phyloP scores from a whole-genome alignment of 345 rosid species.

The Xanthoceras sorbifolium region DNA sequence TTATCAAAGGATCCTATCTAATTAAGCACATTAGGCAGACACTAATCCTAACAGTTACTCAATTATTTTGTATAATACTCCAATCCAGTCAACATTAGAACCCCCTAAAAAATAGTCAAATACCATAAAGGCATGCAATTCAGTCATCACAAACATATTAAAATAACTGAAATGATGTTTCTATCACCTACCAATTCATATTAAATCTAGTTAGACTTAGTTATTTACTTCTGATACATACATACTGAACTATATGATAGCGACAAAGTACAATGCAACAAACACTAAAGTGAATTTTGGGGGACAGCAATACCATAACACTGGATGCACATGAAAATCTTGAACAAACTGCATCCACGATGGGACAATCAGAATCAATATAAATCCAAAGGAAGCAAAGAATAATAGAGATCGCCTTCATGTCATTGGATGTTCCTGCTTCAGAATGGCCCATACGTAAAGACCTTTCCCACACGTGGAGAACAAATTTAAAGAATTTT shows the following conservation, averaged over 20 bases:
- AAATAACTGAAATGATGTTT: constrained; percentile 2
- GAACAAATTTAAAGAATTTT: constrained; percentile 50
- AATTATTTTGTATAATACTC: not conserved
- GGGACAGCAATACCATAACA: constrained; percentile 59
- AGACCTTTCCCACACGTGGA: constrained; percentile 35
- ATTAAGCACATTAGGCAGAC: not conserved
- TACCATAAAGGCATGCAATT: not conserved
- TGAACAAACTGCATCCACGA: constrained; percentile 87
- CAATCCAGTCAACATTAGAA: not conserved
- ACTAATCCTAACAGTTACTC: not conserved
- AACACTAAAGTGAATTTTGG: constrained; percentile 3
- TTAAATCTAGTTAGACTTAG: not conserved
- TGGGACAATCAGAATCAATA: constrained; percentile 53
- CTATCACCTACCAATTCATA: not conserved
- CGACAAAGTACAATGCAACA: not conserved
- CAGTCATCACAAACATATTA: not conserved
- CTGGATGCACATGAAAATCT: constrained; percentile 75
- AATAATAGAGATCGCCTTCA: constrained; percentile 55
- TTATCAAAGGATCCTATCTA: not conserved
- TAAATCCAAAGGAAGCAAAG: constrained; percentile 51
- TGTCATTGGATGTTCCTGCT: constrained; percentile 40
- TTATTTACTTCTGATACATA: not conserved
- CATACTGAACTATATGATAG: not conserved
- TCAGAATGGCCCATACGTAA: constrained; percentile 23
- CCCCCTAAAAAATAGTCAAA: not conserved